Percentiles rank a stretch among this genome's conserved stretches.
phyloP scores from a whole-genome alignment of 768 basidiomycete species.

The Termitomyces sp. region DNA sequence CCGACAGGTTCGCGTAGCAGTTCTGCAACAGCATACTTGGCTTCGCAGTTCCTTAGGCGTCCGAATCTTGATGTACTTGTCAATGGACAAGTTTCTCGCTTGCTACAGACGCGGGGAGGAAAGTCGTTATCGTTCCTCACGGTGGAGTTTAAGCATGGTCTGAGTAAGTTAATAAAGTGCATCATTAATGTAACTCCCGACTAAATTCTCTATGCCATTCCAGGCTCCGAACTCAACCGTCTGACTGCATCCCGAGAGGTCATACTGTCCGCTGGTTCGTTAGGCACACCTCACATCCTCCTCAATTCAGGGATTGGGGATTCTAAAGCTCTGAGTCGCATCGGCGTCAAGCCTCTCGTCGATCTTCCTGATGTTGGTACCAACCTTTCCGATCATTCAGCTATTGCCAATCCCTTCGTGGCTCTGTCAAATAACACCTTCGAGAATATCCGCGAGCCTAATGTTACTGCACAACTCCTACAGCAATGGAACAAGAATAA shows the following conservation, averaged over 20 bases:
- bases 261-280: constrained; percentile 25
- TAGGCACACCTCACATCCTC: constrained; percentile 25
- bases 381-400: constrained; percentile 20
- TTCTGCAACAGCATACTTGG: constrained; percentile 28
- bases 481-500: constrained; percentile 18
- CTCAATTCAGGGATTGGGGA: constrained; percentile 15
- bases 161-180: background rate
- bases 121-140: constrained; percentile 5
- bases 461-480: constrained; percentile 7
- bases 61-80: constrained; percentile 27
- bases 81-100: constrained; percentile 19
- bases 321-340: background rate
- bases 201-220: background rate
- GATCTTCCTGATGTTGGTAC: constrained; percentile 19
- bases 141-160: constrained; percentile 7
- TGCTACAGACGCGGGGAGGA: constrained; percentile 12
- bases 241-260: constrained; percentile 24
- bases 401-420: constrained; percentile 10
- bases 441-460: constrained; percentile 12
- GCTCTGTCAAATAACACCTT: constrained; percentile 14
- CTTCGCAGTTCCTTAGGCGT: constrained; percentile 19
- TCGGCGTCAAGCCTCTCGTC: constrained; percentile 12
- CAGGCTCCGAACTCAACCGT: background rate
- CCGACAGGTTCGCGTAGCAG: constrained; percentile 22
- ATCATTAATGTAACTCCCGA: background rate